Evolutionary conservation across 2,329 filamentous ascomycete genomes (phyloP), one percentile per base, ranked within the genome.

Genomic region (Atkinsonella hypoxylon): DNA sequence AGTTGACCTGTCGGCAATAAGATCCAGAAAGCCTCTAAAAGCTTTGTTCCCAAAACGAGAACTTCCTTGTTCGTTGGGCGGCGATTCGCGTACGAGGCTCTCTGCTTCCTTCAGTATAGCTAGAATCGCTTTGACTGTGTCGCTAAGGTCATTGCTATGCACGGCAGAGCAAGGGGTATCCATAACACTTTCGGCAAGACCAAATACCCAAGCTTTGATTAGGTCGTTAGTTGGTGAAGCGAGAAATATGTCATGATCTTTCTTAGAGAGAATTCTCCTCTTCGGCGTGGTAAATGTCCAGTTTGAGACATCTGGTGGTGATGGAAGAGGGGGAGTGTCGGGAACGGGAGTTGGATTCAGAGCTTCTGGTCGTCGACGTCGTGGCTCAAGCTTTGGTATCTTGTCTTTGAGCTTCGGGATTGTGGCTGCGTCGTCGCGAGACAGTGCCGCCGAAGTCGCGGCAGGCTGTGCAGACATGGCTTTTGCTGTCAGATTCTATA

Each of bases 1-100:
- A 2, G 64, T 57, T 48, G 74, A 72, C 55, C 75, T 76, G 20
- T 75, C 74, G 57, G 76, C 76, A 17, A 86, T 70, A 44, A 79
- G 78, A 64, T 88, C 86, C 51, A 96, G 77, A 61, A 94, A 90
- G 52, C 79, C 76, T 47, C 89, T 81, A 69, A 98, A 98, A 2
- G 86, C 81, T 58, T 89, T 90, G 69, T 98, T 98, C 45, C 93
- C 94, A 65, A 98, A 98, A 26, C 93, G 79, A 9, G 89, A 95
- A 44, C 89, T 89, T 31, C 82, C 85, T 45, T 90, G 87, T 56
- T 97, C 89, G 57, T 91, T 77, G 0, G 93, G 84, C 1, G 93
- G 93, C 48, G 85, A 83, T 48, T 76, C 70, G 13, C 75, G 70
- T 5, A 95, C 75, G 1, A 91, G 73, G 5, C 71, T 66, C 49